Evolutionary conservation across 2,329 filamentous ascomycete genomes (phyloP).

Genomic region (Fusarium torreyae): DNA sequence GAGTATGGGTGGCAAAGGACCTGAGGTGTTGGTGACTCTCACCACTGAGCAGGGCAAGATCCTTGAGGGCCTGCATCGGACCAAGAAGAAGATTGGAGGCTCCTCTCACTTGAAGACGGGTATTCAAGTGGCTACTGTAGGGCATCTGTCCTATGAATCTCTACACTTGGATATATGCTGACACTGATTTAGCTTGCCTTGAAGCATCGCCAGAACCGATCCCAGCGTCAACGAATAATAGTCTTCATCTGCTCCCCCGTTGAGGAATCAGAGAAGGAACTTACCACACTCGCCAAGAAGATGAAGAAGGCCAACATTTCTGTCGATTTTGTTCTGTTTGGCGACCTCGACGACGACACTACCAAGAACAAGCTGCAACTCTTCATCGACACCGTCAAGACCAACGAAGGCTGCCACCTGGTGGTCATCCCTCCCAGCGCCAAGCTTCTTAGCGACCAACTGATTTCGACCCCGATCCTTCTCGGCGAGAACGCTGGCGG

Average conservation of each 20-base stretch:
- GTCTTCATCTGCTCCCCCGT: constrained; percentile 96
- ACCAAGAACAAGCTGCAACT: constrained; percentile 92
- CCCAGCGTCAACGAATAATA: constrained; percentile 95
- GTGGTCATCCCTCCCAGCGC: constrained; percentile 92
- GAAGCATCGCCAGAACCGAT: constrained; percentile 98
- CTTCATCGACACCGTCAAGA: constrained; percentile 95
- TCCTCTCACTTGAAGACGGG: constrained; percentile 90
- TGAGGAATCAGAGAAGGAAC: constrained; percentile 88
- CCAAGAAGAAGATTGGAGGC: constrained; percentile 91
- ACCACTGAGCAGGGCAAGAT: constrained; percentile 98
- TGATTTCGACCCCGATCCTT: constrained; percentile 90
- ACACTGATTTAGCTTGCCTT: constrained; percentile 80
- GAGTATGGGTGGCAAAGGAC: constrained; percentile 99
- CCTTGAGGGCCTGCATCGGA: constrained; percentile 90
- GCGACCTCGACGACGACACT: constrained; percentile 90
- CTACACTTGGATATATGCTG: constrained; percentile 2
- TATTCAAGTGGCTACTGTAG: constrained; percentile 93
- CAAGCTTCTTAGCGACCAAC: constrained; percentile 92
- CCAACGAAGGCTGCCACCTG: constrained; percentile 90
- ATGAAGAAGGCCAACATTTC: constrained; percentile 98
- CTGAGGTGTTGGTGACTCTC: constrained; percentile 95
- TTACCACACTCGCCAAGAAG: constrained; percentile 92
- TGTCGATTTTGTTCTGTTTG: constrained; percentile 95
- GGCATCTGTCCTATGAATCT: constrained; percentile 53
- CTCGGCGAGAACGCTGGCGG: constrained; percentile 81